Evolutionary conservation across 2,329 filamentous ascomycete genomes (phyloP), one percentile per base, ranked within the genome.

Genomic region (Volutella citrinella): DNA sequence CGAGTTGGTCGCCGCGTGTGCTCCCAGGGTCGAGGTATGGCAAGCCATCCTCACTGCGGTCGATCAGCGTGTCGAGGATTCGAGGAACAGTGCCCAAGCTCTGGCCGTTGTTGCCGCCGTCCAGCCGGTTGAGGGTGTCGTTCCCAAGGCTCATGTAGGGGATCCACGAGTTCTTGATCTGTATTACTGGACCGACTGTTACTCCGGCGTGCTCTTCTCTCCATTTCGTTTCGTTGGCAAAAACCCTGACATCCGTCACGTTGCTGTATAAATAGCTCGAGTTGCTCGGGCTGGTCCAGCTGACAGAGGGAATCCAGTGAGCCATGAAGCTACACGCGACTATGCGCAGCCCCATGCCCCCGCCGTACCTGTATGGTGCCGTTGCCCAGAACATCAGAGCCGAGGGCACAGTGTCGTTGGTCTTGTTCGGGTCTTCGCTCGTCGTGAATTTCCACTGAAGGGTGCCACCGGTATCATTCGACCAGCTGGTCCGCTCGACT

Each of bases 301-400:
- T 26, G 11, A 19, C 13, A 3, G 35, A 37, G 6, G 35, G 30
- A 10, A 37, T 24, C 35, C 35, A 37, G 19, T 37, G 35, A 5
- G 35, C 13, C 20, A 37, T 37, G 16, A 29, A 24, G 17, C 35
- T 37, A 14, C 35, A 37, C 10, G 24, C 20, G 4, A 27, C 19
- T 7, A 37, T 20, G 15, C 25, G 30, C 13, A 24, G 12, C 16
- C 35, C 35, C 4, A 22, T 7, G 10, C n/a, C 6, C 6, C 10
- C 16, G 11, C 17, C 17, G 10, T 28, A 24, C 4, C 18, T 5
- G 12, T 37, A 37, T n/a, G 35, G 35, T 13, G 33, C 14, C 6
- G 13, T 10, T 5, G 35, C 35, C 3, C 9, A 23, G 15, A 37
- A 37, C 6, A 19, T 9, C 13, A 37, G 12, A 3, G 27, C 24